Conservation (phyloP, 306 rosid genomes). For the Acmispon strigosus region DNA sequence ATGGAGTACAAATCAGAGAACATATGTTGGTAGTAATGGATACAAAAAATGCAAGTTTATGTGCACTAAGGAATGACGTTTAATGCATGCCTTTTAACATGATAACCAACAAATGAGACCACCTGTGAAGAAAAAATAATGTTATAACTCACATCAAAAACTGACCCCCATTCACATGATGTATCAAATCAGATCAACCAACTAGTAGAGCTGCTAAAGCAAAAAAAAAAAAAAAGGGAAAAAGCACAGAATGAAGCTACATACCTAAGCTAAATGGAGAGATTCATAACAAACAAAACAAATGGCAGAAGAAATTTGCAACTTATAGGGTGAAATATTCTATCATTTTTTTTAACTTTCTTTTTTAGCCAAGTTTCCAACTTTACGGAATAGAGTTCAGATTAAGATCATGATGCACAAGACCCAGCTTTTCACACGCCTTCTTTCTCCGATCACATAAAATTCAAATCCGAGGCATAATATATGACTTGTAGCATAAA, state of each 20-base stretch:
- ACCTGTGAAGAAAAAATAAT: background rate
- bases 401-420: background rate
- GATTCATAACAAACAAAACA: background rate
- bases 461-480: background rate
- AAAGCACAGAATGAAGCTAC: background rate
- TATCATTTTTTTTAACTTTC: no score
- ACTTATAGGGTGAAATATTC: no score
- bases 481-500: no score
- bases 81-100: background rate
- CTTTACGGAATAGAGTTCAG: background rate
- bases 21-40: background rate
- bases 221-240: background rate
- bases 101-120: background rate
- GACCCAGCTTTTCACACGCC: background rate
- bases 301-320: no score
- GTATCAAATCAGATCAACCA: background rate
- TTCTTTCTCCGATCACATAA: background rate
- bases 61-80: background rate
- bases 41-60: background rate
- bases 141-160: background rate
- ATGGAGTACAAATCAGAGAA: conserved; percentile 2
- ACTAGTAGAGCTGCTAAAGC: background rate
- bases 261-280: background rate
- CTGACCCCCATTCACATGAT: background rate
- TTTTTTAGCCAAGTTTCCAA: background rate